Evolutionary conservation across 2,329 filamentous ascomycete species (phyloP), one percentile per base, ranked within the genome.

Genomic region (Atkinsonella hypoxylon): DNA sequence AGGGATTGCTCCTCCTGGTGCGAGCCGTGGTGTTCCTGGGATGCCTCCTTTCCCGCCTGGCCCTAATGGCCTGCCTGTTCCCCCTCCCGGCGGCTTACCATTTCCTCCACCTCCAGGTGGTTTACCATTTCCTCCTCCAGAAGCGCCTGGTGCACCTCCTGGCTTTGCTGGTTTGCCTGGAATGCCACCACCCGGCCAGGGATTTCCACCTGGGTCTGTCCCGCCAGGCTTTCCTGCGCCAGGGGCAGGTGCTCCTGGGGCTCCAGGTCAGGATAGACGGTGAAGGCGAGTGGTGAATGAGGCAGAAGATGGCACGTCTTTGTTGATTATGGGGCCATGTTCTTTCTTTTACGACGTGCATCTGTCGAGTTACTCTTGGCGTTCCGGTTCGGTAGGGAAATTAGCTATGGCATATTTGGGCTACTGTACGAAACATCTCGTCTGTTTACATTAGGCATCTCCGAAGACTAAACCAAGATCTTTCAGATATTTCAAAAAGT

Each of bases 21-120:
- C 72, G 32, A 53, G 53, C 50, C 72, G 75, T 58, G 76, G 76
- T 55, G 70, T 74, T 62, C 67, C 68, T 36, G 65, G 67, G n/a
- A 69, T 73, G 58, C 69, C 70, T 38, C 67, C 68, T 63, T 72
- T 75, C 60, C 67, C 70, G 4, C 65, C 70, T 1, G 65, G 65
- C 5, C 61, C 63, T 42, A 68, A 64, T 47, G 63, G 62, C 40
- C 48, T 64, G 18, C 62, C 65, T 5, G 70, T 73, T 39, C 70
- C 70, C 12, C 68, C 70, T 30, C 64, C 69, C 4, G 63, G 65
- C 43, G 61, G 54, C 30, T 43, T 55, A 17, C 55, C 55, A 2
- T 73, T 75, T 60, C 66, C 70, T 12, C 65, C 71, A 2, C 65
- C 65, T 9, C 61, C 64, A 36, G 68, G 63, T 38, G 64, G 62